Evolutionary conservation across 768 basidiomycete genomes (phyloP).

Genomic region (Ramaria sp.): DNA sequence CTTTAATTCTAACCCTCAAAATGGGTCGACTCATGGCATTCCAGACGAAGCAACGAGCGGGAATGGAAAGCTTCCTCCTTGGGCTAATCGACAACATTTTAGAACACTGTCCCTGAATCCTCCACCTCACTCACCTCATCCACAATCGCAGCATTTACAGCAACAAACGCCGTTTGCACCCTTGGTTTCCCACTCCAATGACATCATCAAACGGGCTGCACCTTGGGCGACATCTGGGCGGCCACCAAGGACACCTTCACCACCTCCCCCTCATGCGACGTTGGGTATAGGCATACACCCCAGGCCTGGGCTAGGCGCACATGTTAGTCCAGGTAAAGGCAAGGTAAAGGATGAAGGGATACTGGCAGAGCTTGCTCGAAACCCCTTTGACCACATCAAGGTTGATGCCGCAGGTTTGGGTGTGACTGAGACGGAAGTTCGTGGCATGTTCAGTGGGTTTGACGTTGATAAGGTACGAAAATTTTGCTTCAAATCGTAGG

Average conservation of each 20-base stretch:
- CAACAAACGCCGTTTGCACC: neutral
- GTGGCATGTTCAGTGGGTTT: constrained; percentile 57
- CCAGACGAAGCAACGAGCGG: neutral
- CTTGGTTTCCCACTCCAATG: neutral
- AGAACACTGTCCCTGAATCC: too few species aligned
- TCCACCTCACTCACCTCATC: neutral
- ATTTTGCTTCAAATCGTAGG: neutral
- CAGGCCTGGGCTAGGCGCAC: neutral
- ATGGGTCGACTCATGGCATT: too few species aligned
- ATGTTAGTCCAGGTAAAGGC: neutral
- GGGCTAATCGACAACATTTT: too few species aligned
- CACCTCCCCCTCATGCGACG: neutral
- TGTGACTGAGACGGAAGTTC: constrained; percentile 59
- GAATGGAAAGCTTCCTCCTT: neutral
- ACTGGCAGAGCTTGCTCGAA: constrained; percentile 42
- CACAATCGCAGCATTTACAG: neutral
- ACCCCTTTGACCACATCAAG: constrained; percentile 56
- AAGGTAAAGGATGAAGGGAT: constrained; percentile 19
- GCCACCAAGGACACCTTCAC: neutral
- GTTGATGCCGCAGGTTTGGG: constrained; percentile 36
- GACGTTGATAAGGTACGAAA: constrained; percentile 57
- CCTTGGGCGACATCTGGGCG: neutral
- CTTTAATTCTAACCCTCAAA: too few species aligned
- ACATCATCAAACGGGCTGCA: neutral
- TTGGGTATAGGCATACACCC: neutral